phyloP scores from a whole-genome alignment of 2,329 filamentous ascomycete genomes.

The Rhynchosporium agropyri region DNA sequence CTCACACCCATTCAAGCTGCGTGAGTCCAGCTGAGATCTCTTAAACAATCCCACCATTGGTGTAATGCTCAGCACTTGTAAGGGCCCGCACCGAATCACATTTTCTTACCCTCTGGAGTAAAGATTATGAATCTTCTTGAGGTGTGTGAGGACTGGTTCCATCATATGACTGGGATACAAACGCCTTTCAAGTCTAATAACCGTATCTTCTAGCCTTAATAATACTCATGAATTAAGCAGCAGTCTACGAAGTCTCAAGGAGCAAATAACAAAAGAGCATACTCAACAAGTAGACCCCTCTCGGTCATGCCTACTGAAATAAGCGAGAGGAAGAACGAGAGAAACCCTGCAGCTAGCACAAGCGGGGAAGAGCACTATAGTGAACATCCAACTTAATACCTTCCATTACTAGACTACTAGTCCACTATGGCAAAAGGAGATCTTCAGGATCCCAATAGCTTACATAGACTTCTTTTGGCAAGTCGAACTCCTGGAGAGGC shows the following conservation, averaged over 20 bases:
- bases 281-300: not conserved
- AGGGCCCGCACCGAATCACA: not conserved
- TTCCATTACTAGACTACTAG: not conserved
- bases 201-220: not conserved
- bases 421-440: not conserved
- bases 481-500: not conserved
- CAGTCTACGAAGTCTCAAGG: not conserved
- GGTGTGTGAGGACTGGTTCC: not conserved
- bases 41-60: not conserved
- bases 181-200: not conserved
- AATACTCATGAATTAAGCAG: not conserved
- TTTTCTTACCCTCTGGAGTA: not conserved
- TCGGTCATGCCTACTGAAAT: not conserved
- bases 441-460: not conserved
- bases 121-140: not conserved
- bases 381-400: not conserved
- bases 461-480: not conserved
- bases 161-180: not conserved
- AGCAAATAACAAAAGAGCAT: not conserved
- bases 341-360: slow-evolving; percentile 3
- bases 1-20: not conserved
- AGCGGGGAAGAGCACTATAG: not conserved
- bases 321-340: slow-evolving; percentile 3
- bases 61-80: not conserved
- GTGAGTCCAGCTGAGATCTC: not conserved